phyloP scores from a whole-genome alignment of 805 yeast species.

The Schwanniomyces yamadae region DNA sequence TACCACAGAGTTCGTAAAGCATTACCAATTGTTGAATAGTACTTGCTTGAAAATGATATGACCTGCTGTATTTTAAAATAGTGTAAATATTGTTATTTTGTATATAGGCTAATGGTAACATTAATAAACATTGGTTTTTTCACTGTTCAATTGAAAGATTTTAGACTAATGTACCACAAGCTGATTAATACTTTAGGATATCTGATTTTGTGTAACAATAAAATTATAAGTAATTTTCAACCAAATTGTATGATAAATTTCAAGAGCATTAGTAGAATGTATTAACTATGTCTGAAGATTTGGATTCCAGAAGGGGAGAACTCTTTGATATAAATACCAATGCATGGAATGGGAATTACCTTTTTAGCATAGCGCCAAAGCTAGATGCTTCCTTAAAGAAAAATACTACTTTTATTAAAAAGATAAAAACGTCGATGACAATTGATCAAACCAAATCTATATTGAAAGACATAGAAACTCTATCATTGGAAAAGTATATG shows the following conservation, averaged over 20 bases:
- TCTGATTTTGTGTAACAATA: too few relatives aligned
- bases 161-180: too few relatives aligned
- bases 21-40: slow-evolving; percentile 19
- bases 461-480: slow-evolving; percentile 57
- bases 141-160: too few relatives aligned
- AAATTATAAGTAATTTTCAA: too few relatives aligned
- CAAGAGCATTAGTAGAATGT: too few relatives aligned
- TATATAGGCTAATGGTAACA: too few relatives aligned
- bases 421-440: slow-evolving; percentile 55
- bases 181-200: too few relatives aligned
- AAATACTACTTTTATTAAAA: slow-evolving; percentile 76
- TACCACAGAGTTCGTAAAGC: slow-evolving; percentile 59
- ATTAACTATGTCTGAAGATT: slow-evolving; percentile 14
- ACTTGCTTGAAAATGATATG: too few relatives aligned
- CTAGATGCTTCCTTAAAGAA: slow-evolving; percentile 78
- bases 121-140: too few relatives aligned
- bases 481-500: slow-evolving; percentile 72
- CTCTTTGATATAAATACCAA: slow-evolving; percentile 37
- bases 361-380: slow-evolving; percentile 22
- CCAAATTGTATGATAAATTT: too few relatives aligned
- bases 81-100: too few relatives aligned
- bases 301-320: slow-evolving; percentile 15
- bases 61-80: too few relatives aligned
- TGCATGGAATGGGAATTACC: slow-evolving; percentile 54
- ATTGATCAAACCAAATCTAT: slow-evolving; percentile 49